Conservation (phyloP, 768 basidiomycete genomes). For the Tephrocybe rancida region DNA sequence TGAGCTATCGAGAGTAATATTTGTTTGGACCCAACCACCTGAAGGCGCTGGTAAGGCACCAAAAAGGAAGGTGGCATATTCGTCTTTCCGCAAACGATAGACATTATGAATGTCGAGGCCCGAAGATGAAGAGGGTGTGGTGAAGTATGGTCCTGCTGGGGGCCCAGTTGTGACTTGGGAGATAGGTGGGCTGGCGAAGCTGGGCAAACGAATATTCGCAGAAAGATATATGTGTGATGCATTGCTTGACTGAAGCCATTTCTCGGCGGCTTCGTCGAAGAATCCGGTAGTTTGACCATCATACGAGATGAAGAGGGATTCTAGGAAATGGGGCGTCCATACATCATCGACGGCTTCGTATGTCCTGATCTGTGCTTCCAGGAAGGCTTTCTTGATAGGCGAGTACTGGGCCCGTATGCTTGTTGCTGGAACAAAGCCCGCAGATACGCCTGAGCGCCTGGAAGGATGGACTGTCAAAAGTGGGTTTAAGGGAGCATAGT, state of each 20-base stretch:
- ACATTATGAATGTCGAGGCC: conserved; percentile 24
- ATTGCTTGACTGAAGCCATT: conserved; percentile 26
- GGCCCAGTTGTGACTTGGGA: conserved; percentile 18
- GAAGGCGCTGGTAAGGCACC: conserved; percentile 39
- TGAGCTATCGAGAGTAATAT: conserved; percentile 27
- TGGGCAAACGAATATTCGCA: conserved; percentile 17
- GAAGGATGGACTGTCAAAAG: conserved; percentile 13
- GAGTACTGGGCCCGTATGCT: conserved; percentile 26
- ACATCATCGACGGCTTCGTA: conserved; percentile 33
- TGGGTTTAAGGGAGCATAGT: conserved; percentile 21
- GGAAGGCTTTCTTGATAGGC: conserved; percentile 26
- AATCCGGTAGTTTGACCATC: conserved; percentile 23
- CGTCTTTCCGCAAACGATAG: conserved; percentile 43
- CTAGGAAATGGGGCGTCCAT: conserved; percentile 30
- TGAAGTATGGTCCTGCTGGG: conserved; percentile 31
- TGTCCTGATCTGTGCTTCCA: conserved; percentile 25
- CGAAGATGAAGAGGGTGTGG: conserved; percentile 9
- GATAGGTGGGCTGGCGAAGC: conserved; percentile 15
- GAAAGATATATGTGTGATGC: conserved; percentile 25
- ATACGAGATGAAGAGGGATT: conserved; percentile 30
- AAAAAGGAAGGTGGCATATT: conserved; percentile 44
- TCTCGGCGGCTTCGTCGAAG: conserved; percentile 26
- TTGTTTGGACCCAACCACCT: conserved; percentile 35
- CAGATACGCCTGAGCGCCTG: background rate
- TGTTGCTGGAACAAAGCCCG: conserved; percentile 23